phyloP scores from a whole-genome alignment of 495 filamentous ascomycete species.

The Penicillium atrosanguineum region DNA sequence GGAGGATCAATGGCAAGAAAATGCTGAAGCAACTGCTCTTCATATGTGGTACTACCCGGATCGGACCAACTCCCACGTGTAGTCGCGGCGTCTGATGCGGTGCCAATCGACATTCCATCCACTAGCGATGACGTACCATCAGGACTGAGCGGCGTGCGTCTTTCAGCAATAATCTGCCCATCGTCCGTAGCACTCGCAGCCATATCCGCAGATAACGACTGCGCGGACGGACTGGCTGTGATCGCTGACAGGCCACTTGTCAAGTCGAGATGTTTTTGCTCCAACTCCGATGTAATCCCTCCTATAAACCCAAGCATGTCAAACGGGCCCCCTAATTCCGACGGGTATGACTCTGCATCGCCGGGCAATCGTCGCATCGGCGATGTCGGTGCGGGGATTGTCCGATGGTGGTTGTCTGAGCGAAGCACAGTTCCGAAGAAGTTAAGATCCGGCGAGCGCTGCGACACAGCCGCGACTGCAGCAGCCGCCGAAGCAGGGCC shows the following conservation, averaged over 20 bases:
- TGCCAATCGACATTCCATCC: conserved; percentile 16
- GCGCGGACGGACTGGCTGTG: conserved; percentile 12
- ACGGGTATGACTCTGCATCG: conserved; percentile 14
- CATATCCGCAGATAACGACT: conserved; percentile 8
- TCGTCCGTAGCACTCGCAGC: conserved; percentile 6
- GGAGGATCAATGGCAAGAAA: conserved; percentile 34
- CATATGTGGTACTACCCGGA: conserved; percentile 21
- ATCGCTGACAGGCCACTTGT: conserved; percentile 25
- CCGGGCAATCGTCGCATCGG: conserved; percentile 10
- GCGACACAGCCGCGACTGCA: conserved; percentile 11
- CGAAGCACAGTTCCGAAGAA: conserved; percentile 36
- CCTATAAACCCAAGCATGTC: conserved; percentile 44
- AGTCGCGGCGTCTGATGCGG: conserved; percentile 14
- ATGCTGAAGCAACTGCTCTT: conserved; percentile 34
- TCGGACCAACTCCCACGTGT: conserved; percentile 23
- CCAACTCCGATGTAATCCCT: conserved; percentile 37
- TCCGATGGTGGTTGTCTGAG: conserved; percentile 23
- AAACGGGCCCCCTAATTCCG: conserved; percentile 24
- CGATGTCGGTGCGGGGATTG: conserved; percentile 11
- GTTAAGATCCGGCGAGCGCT: conserved; percentile 25
- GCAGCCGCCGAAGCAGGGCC: conserved; percentile 8
- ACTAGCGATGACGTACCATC: conserved; percentile 14
- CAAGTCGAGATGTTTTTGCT: conserved; percentile 39
- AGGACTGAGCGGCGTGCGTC: conserved; percentile 14
- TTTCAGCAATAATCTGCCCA: conserved; percentile 7